These are phyloP conservation scores for Niebla homalea DNA, from an alignment of 495 filamentous ascomycete genomes.

Conservation along the genomic window DNA sequence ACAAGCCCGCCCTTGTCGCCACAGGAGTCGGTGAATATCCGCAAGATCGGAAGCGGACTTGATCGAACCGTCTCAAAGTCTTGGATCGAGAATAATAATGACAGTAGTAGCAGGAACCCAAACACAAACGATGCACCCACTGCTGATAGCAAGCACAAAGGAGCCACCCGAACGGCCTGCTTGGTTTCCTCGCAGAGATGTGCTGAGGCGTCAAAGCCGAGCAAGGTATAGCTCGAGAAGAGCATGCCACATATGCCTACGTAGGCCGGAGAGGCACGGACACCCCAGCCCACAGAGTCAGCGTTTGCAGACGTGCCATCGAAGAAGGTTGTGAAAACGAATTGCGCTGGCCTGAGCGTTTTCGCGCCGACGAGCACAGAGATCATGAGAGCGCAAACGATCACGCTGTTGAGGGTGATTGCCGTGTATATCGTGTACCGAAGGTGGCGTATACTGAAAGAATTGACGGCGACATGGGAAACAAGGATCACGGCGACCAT, in stretches of 20 bases:
- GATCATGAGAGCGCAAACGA: constrained; percentile 41
- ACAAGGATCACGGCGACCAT: constrained; percentile 48
- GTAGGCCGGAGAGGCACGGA: constrained; percentile 38
- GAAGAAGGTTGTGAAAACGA: constrained; percentile 46
- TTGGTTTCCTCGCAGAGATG: constrained; percentile 47
- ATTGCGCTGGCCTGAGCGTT: constrained; percentile 39
- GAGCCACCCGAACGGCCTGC: constrained; percentile 42
- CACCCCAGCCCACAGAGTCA: constrained; percentile 31
- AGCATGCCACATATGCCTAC: constrained; percentile 40
- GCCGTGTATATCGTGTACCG: constrained; percentile 48
- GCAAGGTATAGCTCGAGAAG: constrained; percentile 40
- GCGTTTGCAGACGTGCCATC: constrained; percentile 32
- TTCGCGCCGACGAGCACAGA: constrained; percentile 48
- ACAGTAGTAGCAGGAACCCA: constrained; percentile 47
- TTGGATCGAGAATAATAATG: constrained; percentile 44
- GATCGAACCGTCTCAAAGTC: constrained; percentile 29
- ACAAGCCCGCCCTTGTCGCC: constrained; percentile 41
- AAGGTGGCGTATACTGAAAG: constrained; percentile 42
- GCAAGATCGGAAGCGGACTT: constrained; percentile 38
- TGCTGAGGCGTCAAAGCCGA: constrained; percentile 44
- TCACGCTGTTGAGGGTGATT: constrained; percentile 43
- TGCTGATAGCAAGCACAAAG: constrained; percentile 42
- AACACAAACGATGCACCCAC: constrained; percentile 42
- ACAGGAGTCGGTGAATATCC: constrained; percentile 41
- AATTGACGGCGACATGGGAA: constrained; percentile 43